Percentiles rank a stretch among this genome's conserved stretches.
Conservation (phyloP, 257 asterid genomes). For the Forsythia suspensa region DNA sequence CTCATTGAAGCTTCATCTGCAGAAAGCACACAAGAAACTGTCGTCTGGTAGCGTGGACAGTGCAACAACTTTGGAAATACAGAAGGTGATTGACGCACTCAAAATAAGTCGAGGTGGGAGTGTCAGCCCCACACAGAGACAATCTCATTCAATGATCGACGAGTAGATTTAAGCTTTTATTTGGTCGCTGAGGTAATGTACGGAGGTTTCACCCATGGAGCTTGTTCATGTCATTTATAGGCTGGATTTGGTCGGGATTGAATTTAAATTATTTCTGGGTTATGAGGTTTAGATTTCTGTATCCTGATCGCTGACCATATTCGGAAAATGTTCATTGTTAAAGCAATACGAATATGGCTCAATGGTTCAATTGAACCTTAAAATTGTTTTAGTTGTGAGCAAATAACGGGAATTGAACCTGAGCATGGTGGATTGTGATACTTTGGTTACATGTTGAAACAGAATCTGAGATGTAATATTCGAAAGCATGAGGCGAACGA, state of each 20-base stretch:
- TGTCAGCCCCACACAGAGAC: conserved; percentile 88
- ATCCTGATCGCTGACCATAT: not conserved
- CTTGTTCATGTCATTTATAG: not conserved
- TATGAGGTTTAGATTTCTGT: not conserved
- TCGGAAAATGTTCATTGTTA: not conserved
- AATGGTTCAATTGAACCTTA: not conserved
- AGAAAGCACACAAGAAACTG: conserved; percentile 83
- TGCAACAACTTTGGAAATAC: conserved; percentile 97
- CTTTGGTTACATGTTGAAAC: not conserved
- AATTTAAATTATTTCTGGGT: not conserved
- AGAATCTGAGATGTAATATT: not conserved
- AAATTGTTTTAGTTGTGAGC: not conserved
- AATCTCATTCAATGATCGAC: conserved; percentile 55
- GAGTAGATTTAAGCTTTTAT: conserved; percentile 14
- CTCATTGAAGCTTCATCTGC: conserved; percentile 92
- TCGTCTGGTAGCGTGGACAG: conserved; percentile 98
- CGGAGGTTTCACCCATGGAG: no score
- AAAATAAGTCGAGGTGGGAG: conserved; percentile 87
- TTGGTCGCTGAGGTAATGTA: not conserved
- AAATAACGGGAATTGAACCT: not conserved
- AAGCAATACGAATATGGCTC: not conserved
- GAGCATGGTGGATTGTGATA: not conserved
- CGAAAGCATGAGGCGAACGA: not conserved
- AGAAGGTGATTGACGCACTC: conserved; percentile 81
- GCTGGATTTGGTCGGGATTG: not conserved